Conservation (phyloP, 2,329 filamentous ascomycete species). For the Xylariaceae sp. region DNA sequence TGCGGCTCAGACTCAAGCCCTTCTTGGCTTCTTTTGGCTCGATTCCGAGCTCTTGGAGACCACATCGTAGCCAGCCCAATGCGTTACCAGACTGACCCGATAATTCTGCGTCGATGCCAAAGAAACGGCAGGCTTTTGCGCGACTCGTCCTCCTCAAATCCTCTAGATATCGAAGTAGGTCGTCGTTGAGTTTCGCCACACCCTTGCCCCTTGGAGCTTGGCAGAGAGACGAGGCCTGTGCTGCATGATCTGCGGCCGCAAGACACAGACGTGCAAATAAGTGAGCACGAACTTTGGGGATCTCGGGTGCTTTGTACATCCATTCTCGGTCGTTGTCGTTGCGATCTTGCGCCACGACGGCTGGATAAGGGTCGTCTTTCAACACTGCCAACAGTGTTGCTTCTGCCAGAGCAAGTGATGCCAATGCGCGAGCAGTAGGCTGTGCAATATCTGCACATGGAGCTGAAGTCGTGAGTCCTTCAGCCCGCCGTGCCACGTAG, state of each 20-base stretch:
- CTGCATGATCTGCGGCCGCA: slow-evolving; percentile 82
- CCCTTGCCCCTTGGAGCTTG: slow-evolving; percentile 35
- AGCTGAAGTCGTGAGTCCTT: slow-evolving; percentile 36
- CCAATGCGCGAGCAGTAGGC: slow-evolving; percentile 51
- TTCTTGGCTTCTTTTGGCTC: slow-evolving; percentile 49
- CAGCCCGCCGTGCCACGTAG: slow-evolving; percentile 60
- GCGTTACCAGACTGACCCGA: slow-evolving; percentile 76
- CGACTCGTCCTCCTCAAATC: slow-evolving; percentile 71
- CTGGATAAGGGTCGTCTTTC: slow-evolving; percentile 92
- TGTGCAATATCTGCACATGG: slow-evolving; percentile 53
- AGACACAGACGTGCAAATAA: slow-evolving; percentile 85
- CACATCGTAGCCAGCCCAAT: slow-evolving; percentile 82
- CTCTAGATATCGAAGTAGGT: slow-evolving; percentile 68
- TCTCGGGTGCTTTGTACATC: slow-evolving; percentile 90
- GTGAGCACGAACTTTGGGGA: slow-evolving; percentile 83
- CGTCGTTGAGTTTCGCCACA: slow-evolving; percentile 55
- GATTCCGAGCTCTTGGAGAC: slow-evolving; percentile 69
- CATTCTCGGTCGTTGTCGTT: slow-evolving; percentile 85
- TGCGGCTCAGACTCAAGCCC: slow-evolving; percentile 44
- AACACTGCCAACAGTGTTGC: slow-evolving; percentile 85
- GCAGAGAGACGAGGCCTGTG: slow-evolving; percentile 59
- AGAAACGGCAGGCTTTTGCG: slow-evolving; percentile 84
- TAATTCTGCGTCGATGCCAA: slow-evolving; percentile 84
- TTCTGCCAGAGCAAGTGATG: slow-evolving; percentile 73
- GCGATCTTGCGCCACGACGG: slow-evolving; percentile 72